A percentile compares a stretch with the other conserved stretches of the same genome.
Conservation (phyloP, 1,139 yeast species). For the Protomyces pachydermus region DNA sequence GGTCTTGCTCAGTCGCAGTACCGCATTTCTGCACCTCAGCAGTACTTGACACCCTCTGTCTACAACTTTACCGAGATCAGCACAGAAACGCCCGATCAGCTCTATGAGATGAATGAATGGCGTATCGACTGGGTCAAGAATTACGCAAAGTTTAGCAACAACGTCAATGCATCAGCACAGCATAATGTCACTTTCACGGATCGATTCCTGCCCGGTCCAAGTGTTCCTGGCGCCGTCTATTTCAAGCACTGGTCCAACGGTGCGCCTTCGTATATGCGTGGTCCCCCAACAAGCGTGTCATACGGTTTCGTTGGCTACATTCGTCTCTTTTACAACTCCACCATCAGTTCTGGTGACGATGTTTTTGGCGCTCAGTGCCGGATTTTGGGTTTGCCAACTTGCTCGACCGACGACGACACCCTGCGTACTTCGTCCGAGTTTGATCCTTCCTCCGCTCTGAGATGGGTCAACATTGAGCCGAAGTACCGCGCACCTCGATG, state of each 20-base stretch:
- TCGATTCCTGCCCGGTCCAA: neutral
- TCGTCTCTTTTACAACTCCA: constrained; percentile 21
- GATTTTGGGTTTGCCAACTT: constrained; percentile 2
- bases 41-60: neutral
- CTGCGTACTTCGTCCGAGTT: constrained; percentile 20
- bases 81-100: neutral
- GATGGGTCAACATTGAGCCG: constrained; percentile 9
- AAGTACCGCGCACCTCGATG: constrained; percentile 11
- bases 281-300: neutral
- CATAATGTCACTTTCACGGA: neutral
- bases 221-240: constrained; percentile 18
- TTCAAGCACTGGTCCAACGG: constrained; percentile 25
- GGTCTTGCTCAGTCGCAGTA: constrained; percentile 2
- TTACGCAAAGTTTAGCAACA: neutral
- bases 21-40: constrained; percentile 3
- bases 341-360: constrained; percentile 13
- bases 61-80: constrained; percentile 9
- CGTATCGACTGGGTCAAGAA: constrained; percentile 17
- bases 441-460: neutral
- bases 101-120: constrained; percentile 14
- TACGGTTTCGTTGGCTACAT: constrained; percentile 18
- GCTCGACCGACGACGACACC: constrained; percentile 17
- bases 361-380: constrained; percentile 21
- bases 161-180: constrained; percentile 1
- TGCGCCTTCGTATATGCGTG: neutral